Conservation (phyloP, 139 green algal species). For the Zygnema cylindricum region DNA sequence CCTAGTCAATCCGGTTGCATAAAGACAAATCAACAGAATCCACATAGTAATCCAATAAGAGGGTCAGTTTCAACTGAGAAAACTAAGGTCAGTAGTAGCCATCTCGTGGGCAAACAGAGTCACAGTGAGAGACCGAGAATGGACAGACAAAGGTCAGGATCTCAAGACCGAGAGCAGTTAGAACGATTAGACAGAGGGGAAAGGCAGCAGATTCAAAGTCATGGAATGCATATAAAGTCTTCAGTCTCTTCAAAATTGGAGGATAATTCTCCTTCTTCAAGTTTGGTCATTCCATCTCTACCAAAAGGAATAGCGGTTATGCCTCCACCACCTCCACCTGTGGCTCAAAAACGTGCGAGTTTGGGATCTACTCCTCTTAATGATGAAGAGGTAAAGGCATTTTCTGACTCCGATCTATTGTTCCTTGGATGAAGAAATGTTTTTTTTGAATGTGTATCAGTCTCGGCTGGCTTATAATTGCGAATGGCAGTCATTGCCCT, state of each 20-base stretch:
- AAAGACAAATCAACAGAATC: background rate
- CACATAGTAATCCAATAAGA: too few relatives aligned
- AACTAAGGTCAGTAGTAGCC: background rate
- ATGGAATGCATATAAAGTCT: background rate
- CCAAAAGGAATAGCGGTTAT: slow-evolving; percentile 4
- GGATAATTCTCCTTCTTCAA: background rate
- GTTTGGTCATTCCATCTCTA: background rate
- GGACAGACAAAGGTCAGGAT: background rate
- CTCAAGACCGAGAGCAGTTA: background rate
- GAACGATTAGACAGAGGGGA: background rate
- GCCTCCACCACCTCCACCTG: slow-evolving; percentile 15
- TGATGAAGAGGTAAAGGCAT: slow-evolving; percentile 35
- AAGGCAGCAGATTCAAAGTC: background rate
- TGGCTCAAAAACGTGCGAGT: background rate
- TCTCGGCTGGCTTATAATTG: too few relatives aligned
- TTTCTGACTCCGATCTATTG: too few relatives aligned
- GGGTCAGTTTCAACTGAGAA: too few relatives aligned
- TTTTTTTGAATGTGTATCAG: too few relatives aligned
- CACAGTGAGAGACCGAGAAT: background rate
- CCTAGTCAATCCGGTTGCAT: background rate
- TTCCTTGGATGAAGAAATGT: too few relatives aligned
- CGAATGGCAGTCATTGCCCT: too few relatives aligned
- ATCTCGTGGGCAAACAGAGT: background rate
- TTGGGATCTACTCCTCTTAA: background rate
- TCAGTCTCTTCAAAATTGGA: background rate